These are phyloP conservation scores for Cyberlindnera amylophila DNA, from an alignment of 805 yeast species.

Conservation along the genomic window DNA sequence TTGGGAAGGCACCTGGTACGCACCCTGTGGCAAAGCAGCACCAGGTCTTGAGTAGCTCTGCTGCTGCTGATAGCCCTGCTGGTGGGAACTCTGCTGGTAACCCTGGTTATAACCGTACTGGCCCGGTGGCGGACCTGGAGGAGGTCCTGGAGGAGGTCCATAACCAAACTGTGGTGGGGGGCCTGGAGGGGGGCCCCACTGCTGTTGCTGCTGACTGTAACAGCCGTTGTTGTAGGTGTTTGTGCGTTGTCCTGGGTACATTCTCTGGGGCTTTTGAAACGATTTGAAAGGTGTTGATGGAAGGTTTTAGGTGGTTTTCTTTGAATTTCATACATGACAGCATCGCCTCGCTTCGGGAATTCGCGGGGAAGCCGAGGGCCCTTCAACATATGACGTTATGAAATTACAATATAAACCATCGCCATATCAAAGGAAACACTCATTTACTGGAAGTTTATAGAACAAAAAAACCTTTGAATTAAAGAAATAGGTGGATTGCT, in stretches of 20 bases:
- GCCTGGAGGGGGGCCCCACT: constrained; percentile 6
- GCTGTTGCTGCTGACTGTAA: constrained; percentile 2
- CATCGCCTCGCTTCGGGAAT: too few species aligned
- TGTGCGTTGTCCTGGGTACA: constrained; percentile 20
- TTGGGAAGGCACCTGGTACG: neutral
- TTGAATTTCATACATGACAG: too few species aligned
- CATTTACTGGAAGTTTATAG: too few species aligned
- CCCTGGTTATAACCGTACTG: constrained; percentile 5
- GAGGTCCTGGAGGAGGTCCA: constrained; percentile 9
- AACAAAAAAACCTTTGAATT: too few species aligned
- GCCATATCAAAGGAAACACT: too few species aligned
- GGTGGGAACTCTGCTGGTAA: neutral
- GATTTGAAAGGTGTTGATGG: too few species aligned
- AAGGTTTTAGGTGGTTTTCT: too few species aligned
- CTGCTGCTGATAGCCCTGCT: neutral
- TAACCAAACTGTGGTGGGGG: constrained; percentile 17
- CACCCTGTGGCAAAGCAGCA: neutral
- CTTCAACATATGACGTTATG: too few species aligned
- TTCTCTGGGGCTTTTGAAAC: too few species aligned
- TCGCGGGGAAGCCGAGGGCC: too few species aligned
- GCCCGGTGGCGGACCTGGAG: constrained; percentile 13
- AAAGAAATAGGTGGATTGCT: too few species aligned
- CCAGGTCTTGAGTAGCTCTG: neutral
- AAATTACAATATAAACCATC: too few species aligned
- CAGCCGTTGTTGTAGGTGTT: constrained; percentile 7